phyloP scores from a whole-genome alignment of 179 eudicot species.

The Silene noctiflora region DNA sequence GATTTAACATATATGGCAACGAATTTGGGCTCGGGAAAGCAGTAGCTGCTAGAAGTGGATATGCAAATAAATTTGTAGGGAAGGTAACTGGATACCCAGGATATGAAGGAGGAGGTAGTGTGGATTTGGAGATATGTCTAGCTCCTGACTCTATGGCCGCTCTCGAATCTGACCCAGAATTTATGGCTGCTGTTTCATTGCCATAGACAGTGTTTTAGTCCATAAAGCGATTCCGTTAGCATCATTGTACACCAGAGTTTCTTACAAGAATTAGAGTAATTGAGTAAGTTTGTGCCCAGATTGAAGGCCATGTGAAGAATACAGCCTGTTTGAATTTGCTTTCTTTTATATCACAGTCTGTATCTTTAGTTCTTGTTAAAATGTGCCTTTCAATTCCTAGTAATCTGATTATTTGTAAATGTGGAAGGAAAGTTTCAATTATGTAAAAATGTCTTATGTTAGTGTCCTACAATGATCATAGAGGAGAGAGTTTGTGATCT shows the following conservation, averaged over 20 bases:
- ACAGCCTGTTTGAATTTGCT: too few species aligned
- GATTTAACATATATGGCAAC: slow-evolving; percentile 31
- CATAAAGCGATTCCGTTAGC: background rate
- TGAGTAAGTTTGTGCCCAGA: background rate
- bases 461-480: too few species aligned
- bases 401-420: too few species aligned
- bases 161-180: slow-evolving; percentile 23
- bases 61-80: slow-evolving; percentile 22
- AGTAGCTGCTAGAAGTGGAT: slow-evolving; percentile 27
- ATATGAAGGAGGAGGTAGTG: slow-evolving; percentile 24
- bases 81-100: slow-evolving; percentile 25
- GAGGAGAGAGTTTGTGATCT: too few species aligned
- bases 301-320: too few species aligned
- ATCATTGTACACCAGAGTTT: background rate
- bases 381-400: too few species aligned
- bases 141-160: slow-evolving; percentile 27
- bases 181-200: slow-evolving; percentile 13
- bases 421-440: too few species aligned
- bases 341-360: too few species aligned
- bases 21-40: slow-evolving; percentile 33
- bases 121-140: slow-evolving; percentile 30
- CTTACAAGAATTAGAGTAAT: background rate
- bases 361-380: too few species aligned
- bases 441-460: too few species aligned
- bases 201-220: background rate